phyloP scores from a whole-genome alignment of 2,329 filamentous ascomycete species.

The Venturia carpophila region DNA sequence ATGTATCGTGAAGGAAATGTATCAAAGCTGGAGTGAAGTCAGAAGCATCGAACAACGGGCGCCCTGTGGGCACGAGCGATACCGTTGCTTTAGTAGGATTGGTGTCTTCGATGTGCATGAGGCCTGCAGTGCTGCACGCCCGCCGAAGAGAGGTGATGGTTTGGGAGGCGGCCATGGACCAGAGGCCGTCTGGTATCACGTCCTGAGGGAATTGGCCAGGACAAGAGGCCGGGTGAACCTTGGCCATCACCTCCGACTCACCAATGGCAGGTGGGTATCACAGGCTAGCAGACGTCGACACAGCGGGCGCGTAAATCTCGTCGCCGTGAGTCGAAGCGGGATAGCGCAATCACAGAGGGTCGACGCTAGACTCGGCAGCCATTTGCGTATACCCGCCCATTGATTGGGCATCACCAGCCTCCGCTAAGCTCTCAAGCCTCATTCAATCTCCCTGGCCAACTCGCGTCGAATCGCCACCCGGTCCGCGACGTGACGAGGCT shows the following conservation, averaged over 20 bases:
- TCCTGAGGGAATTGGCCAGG: not conserved
- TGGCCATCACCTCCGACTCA: not conserved
- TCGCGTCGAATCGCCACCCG: not conserved
- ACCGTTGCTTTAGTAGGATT: conserved; percentile 7
- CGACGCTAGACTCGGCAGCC: not conserved
- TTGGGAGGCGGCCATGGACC: not conserved
- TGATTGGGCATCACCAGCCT: conserved; percentile 5
- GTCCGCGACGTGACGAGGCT: not conserved
- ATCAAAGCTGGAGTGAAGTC: not conserved
- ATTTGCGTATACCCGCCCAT: not conserved
- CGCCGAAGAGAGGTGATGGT: not conserved
- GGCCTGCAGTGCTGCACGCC: conserved; percentile 1
- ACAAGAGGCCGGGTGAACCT: not conserved
- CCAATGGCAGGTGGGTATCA: not conserved
- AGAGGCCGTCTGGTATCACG: not conserved
- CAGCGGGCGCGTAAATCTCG: conserved; percentile 6
- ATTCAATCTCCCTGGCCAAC: not conserved
- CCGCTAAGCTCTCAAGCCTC: conserved; percentile 1
- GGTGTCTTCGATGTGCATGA: not conserved
- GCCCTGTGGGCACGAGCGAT: not conserved
- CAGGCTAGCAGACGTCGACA: not conserved
- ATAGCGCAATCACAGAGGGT: conserved; percentile 2
- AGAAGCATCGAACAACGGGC: not conserved
- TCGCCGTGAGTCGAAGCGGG: not conserved
- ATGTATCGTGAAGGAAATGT: not conserved